Conservation (phyloP, 257 asterid genomes). For the Solanum tarijense region DNA sequence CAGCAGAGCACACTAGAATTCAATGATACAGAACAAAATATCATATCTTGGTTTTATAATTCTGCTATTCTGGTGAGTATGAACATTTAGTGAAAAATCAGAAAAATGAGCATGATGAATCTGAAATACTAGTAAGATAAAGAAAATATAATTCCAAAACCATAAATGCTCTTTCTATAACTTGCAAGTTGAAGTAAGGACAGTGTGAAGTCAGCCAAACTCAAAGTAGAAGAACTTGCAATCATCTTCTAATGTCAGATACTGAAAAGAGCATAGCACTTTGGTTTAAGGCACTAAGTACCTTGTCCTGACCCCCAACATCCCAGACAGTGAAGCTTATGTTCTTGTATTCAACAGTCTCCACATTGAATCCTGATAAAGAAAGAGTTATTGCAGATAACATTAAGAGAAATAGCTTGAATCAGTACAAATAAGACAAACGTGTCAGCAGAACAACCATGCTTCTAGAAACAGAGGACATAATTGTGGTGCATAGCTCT, state of each 20-base stretch:
- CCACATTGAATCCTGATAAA: slow-evolving; percentile 41
- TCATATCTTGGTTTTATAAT: background rate
- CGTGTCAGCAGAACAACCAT: background rate
- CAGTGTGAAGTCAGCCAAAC: background rate
- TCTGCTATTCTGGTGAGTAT: background rate
- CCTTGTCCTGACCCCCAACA: slow-evolving; percentile 60
- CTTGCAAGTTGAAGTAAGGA: background rate
- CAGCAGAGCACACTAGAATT: background rate
- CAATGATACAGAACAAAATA: background rate
- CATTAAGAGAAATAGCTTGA: background rate
- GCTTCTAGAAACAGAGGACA: background rate
- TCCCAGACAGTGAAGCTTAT: slow-evolving; percentile 56
- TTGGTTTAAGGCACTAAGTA: background rate
- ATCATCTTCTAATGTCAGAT: background rate
- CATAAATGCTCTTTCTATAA: background rate
- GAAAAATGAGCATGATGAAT: background rate
- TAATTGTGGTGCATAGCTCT: background rate
- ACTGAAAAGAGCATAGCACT: background rate
- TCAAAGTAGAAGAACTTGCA: background rate
- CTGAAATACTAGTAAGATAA: background rate
- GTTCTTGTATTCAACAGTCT: slow-evolving; percentile 55
- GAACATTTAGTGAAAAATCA: background rate
- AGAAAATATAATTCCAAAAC: background rate
- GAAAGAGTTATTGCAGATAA: background rate
- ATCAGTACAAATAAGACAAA: background rate